Percentiles rank a stretch among this genome's conserved stretches.
Conservation (phyloP, 345 rosid species). For the Toxicodendron radicans region DNA sequence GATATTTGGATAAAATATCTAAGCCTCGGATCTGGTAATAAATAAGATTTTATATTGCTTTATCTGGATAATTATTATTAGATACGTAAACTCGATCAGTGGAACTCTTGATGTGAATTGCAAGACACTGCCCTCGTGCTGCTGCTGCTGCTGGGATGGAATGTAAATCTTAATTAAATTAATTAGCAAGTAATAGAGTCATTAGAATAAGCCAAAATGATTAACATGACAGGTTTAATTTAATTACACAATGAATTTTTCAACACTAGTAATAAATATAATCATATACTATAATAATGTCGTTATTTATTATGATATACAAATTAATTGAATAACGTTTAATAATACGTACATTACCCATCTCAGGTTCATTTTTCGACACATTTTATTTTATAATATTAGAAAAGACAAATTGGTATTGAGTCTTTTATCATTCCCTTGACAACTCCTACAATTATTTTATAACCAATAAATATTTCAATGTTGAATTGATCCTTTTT, state of each 20-base stretch:
- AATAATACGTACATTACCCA: too few species aligned
- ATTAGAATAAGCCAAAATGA: background rate
- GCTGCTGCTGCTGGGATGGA: background rate
- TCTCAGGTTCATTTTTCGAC: too few species aligned
- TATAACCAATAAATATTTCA: background rate
- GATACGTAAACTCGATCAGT: conserved; percentile 3
- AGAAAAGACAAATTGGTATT: too few species aligned
- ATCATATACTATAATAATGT: background rate
- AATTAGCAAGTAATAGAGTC: background rate
- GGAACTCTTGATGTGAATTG: conserved; percentile 3
- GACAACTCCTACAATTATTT: too few species aligned
- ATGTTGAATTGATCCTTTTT: background rate
- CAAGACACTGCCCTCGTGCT: conserved; percentile 3
- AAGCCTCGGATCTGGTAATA: conserved; percentile 28
- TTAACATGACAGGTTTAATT: background rate
- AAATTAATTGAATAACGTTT: too few species aligned
- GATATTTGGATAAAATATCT: conserved; percentile 13
- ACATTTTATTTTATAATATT: too few species aligned
- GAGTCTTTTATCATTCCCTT: too few species aligned
- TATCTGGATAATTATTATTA: background rate
- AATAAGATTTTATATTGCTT: background rate
- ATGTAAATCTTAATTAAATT: background rate
- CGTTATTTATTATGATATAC: too few species aligned
- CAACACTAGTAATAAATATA: background rate
- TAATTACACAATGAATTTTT: background rate